These are phyloP conservation scores for Cadophora sp. DNA, from an alignment of 2,329 filamentous ascomycete genomes.

Conservation along the genomic window DNA sequence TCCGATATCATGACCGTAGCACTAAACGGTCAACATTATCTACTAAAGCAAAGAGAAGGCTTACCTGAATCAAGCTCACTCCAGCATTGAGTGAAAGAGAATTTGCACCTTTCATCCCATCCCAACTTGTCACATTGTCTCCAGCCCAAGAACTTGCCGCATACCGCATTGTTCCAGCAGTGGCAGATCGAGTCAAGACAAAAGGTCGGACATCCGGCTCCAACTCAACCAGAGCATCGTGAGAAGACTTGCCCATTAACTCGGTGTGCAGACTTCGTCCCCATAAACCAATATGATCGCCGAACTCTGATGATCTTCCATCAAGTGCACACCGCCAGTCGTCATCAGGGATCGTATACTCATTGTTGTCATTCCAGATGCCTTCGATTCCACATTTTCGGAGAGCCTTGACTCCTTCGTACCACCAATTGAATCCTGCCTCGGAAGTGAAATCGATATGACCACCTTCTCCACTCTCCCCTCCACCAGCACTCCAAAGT, in stretches of 20 bases:
- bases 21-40: slow-evolving; percentile 45
- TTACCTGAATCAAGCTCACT: slow-evolving; percentile 68
- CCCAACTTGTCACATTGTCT: slow-evolving; percentile 78
- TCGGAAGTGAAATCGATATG: slow-evolving; percentile 77
- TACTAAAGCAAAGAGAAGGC: slow-evolving; percentile 1
- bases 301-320: slow-evolving; percentile 43
- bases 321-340: slow-evolving; percentile 67
- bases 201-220: slow-evolving; percentile 68
- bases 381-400: slow-evolving; percentile 70
- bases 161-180: slow-evolving; percentile 73
- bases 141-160: slow-evolving; percentile 77
- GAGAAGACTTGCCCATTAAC: slow-evolving; percentile 72
- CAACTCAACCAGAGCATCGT: slow-evolving; percentile 67
- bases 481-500: slow-evolving; percentile 76
- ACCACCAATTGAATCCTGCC: slow-evolving; percentile 75
- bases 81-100: slow-evolving; percentile 72
- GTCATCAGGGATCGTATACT: slow-evolving; percentile 72
- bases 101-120: slow-evolving; percentile 74
- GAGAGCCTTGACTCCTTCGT: slow-evolving; percentile 67
- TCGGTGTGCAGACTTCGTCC: slow-evolving; percentile 74
- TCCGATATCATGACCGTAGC: slow-evolving; percentile 77
- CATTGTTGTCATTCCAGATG: slow-evolving; percentile 84
- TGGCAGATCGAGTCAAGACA: slow-evolving; percentile 73
- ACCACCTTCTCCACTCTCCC: slow-evolving; percentile 71
- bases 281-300: slow-evolving; percentile 69